A percentile compares a stretch with the other conserved stretches of the same genome.
Conservation (phyloP, 1,284 basidiomycete species). For the Peniophora sp. region DNA sequence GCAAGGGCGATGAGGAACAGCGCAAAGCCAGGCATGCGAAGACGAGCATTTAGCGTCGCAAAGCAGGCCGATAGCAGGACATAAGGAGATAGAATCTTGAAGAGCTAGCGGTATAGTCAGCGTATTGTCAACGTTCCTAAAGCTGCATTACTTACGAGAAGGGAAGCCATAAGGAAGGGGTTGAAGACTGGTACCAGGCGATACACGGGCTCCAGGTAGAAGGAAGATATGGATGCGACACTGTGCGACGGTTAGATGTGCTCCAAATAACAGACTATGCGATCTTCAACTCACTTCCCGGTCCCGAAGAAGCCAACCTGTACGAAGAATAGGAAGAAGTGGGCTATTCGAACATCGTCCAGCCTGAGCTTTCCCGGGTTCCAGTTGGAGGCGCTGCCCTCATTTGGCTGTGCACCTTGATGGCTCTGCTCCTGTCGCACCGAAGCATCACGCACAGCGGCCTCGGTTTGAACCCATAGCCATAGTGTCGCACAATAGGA, state of each 20-base stretch:
- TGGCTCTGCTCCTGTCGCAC: not conserved
- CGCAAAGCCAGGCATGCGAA: conserved; percentile 68
- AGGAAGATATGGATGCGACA: conserved; percentile 86
- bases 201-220: conserved; percentile 87
- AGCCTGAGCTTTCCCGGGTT: conserved; percentile 38
- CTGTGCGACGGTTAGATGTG: conserved; percentile 28
- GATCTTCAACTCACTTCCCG: conserved; percentile 68
- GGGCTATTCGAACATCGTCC: conserved; percentile 66
- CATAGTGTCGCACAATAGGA: conserved; percentile 58
- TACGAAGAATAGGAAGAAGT: conserved; percentile 84
- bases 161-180: conserved; percentile 77
- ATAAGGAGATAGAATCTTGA: conserved; percentile 80
- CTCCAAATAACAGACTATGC: not conserved
- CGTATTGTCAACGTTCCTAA: not conserved
- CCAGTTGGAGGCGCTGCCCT: conserved; percentile 1
- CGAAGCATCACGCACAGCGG: conserved; percentile 26
- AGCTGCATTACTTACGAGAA: conserved; percentile 41
- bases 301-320: conserved; percentile 87
- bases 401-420: not conserved
- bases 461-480: conserved; percentile 69
- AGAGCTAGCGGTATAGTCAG: conserved; percentile 39
- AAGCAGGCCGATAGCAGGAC: conserved; percentile 66
- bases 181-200: conserved; percentile 82
- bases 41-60: conserved; percentile 56
- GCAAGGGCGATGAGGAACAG: conserved; percentile 69